Evolutionary conservation across 2,329 filamentous ascomycete species (phyloP).

Genomic region (Sporothrix variecibatus): DNA sequence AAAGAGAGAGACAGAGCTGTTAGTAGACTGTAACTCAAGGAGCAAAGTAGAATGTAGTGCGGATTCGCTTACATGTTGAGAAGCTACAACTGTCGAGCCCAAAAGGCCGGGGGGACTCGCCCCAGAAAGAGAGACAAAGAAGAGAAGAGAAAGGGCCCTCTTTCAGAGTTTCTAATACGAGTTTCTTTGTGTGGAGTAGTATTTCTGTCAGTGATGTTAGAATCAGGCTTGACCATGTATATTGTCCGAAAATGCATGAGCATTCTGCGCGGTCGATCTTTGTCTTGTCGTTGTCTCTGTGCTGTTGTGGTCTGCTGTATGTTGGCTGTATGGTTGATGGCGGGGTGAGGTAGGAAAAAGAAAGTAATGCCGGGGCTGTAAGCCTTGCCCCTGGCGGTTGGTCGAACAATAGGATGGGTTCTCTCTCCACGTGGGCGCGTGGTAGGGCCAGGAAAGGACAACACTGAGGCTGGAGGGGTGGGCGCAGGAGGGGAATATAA

Average conservation of each 20-base stretch:
- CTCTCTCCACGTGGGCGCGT: slow-evolving; percentile 18
- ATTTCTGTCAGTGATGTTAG: background rate
- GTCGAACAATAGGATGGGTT: background rate
- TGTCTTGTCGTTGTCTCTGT: background rate
- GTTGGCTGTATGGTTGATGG: background rate
- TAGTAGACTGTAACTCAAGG: background rate
- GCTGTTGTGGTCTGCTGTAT: background rate
- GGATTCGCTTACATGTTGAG: slow-evolving; percentile 41
- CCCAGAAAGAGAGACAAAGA: slow-evolving; percentile 6
- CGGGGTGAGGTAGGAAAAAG: background rate
- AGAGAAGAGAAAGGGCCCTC: background rate
- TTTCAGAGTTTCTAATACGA: background rate
- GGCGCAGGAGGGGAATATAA: slow-evolving; percentile 10
- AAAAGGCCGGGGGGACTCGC: slow-evolving; percentile 22
- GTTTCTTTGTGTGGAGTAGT: background rate
- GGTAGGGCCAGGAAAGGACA: slow-evolving; percentile 6
- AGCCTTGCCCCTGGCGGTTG: background rate
- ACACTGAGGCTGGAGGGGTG: background rate
- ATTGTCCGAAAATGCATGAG: background rate
- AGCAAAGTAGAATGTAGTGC: background rate
- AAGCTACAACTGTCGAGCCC: slow-evolving; percentile 31
- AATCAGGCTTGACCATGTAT: background rate
- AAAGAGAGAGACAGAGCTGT: background rate
- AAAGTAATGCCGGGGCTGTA: background rate
- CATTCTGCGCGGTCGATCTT: background rate